These are phyloP conservation scores for Colletotrichum navitas DNA, from an alignment of 2,329 filamentous ascomycete genomes.

Conservation along the genomic window DNA sequence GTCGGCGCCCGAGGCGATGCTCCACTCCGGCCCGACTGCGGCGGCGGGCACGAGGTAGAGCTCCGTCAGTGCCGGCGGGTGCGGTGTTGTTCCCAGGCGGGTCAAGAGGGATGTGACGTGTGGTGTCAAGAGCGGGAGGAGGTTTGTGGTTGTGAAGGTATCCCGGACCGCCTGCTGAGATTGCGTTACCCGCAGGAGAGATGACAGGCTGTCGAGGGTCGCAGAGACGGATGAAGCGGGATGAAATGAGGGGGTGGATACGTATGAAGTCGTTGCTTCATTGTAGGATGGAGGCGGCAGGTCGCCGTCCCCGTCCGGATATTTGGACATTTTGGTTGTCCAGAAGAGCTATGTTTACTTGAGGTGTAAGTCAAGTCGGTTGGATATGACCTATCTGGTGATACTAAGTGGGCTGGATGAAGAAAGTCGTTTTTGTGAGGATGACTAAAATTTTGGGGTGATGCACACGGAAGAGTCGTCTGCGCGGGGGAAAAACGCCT, in stretches of 20 bases:
- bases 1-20: conserved; percentile 51
- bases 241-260: conserved; percentile 46
- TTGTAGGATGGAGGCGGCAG: conserved; percentile 44
- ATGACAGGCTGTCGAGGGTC: conserved; percentile 52
- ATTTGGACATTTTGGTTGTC: conserved; percentile 39
- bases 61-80: conserved; percentile 53
- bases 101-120: conserved; percentile 58
- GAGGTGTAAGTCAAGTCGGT: neutral
- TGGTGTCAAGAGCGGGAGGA: conserved; percentile 56
- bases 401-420: neutral
- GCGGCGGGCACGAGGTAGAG: conserved; percentile 60
- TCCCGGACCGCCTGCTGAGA: conserved; percentile 54
- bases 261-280: conserved; percentile 30
- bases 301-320: conserved; percentile 6
- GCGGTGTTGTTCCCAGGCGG: conserved; percentile 51
- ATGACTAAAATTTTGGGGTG: neutral
- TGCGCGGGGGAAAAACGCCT: neutral
- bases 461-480: neutral
- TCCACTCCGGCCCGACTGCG: conserved; percentile 55
- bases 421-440: neutral
- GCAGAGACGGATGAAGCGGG: conserved; percentile 45
- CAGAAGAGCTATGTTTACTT: neutral
- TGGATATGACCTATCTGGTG: neutral
- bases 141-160: conserved; percentile 44
- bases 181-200: conserved; percentile 53